phyloP scores from a whole-genome alignment of 2,329 filamentous ascomycete species.

The Furcasterigmium sp. region DNA sequence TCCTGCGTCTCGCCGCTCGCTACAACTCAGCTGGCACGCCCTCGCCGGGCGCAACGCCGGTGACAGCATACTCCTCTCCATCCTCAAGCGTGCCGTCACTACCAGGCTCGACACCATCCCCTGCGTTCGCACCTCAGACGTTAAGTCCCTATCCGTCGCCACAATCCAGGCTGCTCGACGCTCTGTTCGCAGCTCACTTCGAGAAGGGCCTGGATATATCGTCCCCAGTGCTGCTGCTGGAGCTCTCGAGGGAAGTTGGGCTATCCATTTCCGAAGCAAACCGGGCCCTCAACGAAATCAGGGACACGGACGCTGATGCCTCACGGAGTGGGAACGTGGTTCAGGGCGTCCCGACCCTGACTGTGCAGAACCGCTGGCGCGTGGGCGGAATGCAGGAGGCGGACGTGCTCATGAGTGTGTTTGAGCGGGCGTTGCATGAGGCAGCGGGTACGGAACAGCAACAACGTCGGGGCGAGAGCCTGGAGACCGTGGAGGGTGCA shows the following conservation, averaged over 20 bases:
- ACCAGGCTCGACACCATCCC: neutral
- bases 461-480: neutral
- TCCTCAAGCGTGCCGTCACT: neutral
- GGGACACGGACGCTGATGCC: slow-evolving; percentile 22
- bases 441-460: slow-evolving; percentile 3
- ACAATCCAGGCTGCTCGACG: slow-evolving; percentile 34
- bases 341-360: slow-evolving; percentile 68
- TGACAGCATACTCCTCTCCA: neutral
- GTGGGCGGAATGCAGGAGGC: slow-evolving; percentile 68
- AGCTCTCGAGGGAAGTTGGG: slow-evolving; percentile 24
- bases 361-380: slow-evolving; percentile 62
- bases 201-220: slow-evolving; percentile 35
- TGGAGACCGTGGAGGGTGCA: slow-evolving; percentile 9
- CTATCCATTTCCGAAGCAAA: slow-evolving; percentile 17
- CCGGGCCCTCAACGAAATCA: slow-evolving; percentile 18
- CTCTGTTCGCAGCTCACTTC: slow-evolving; percentile 37
- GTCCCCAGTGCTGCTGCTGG: slow-evolving; percentile 29
- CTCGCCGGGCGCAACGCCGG: neutral
- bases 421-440: slow-evolving; percentile 46
- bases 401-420: slow-evolving; percentile 59
- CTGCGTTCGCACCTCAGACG: no score
- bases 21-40: neutral
- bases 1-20: slow-evolving; percentile 36
- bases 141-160: slow-evolving; percentile 16
- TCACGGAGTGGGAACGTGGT: slow-evolving; percentile 30